These are phyloP conservation scores for Auricularia sp. DNA, from an alignment of 768 basidiomycete genomes.

Conservation along the genomic window DNA sequence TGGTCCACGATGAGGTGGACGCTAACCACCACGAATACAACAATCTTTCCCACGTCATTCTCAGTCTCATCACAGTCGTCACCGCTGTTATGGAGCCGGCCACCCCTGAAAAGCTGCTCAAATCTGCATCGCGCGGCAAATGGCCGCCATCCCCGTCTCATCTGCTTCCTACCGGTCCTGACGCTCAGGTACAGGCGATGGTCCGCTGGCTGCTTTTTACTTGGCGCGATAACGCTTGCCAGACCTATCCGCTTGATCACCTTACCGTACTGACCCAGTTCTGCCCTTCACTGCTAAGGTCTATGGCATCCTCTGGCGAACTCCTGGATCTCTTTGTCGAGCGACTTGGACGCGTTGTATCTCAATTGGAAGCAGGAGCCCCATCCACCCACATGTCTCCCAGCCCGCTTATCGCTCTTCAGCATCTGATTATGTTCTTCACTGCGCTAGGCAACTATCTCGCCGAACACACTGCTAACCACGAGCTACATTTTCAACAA, in stretches of 20 bases:
- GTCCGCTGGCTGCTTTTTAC: not conserved
- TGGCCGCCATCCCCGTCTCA: not conserved
- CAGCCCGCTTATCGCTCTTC: not conserved
- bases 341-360: not conserved
- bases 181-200: not conserved
- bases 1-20: not conserved
- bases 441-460: not conserved
- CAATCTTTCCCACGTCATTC: not conserved
- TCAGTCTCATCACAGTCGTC: not conserved
- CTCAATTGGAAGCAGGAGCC: not conserved
- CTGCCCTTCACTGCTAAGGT: not conserved
- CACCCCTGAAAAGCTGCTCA: not conserved
- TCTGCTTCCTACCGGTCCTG: not conserved
- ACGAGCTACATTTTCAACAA: not conserved
- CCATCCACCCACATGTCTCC: not conserved
- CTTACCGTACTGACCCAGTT: not conserved
- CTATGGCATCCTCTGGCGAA: not conserved
- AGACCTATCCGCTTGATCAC: not conserved
- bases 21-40: not conserved
- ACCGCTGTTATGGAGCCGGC: not conserved
- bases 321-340: not conserved
- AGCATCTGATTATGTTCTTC: not conserved
- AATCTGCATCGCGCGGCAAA: not conserved
- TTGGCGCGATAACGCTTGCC: not conserved
- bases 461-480: not conserved